These are phyloP conservation scores for Picea mariana DNA, from an alignment of 83 land plant species.

Conservation along the genomic window DNA sequence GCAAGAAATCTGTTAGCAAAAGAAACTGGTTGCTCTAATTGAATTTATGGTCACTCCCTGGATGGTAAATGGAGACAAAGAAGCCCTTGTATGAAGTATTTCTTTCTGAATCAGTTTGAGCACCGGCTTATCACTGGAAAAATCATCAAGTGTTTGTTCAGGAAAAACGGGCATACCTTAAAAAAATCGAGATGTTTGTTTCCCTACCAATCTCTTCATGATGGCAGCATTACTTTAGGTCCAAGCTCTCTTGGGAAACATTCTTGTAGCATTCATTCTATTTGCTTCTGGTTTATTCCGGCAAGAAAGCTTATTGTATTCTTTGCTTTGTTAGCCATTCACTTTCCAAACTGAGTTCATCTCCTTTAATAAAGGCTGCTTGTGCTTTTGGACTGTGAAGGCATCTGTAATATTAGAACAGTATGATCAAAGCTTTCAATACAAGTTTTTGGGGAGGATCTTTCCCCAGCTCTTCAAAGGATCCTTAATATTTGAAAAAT, in stretches of 20 bases:
- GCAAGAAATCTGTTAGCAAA: neutral
- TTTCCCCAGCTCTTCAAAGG: neutral
- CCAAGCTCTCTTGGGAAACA: neutral
- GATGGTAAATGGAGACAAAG: slow-evolving; percentile 11
- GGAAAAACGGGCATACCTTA: neutral
- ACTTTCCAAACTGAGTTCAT: slow-evolving; percentile 7
- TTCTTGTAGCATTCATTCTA: neutral
- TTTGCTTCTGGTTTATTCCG: neutral
- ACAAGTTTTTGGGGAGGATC: neutral
- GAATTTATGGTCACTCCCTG: neutral
- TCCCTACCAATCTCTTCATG: neutral
- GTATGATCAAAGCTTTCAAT: neutral
- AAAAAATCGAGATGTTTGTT: slow-evolving; percentile 2
- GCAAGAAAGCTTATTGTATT: neutral
- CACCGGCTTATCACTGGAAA: neutral
- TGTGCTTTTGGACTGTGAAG: slow-evolving; percentile 3
- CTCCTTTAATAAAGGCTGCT: neutral
- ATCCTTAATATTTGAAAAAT: neutral
- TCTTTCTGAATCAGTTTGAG: neutral
- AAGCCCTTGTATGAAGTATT: slow-evolving; percentile 1
- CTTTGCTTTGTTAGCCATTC: neutral
- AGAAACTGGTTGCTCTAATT: neutral
- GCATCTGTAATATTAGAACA: slow-evolving; percentile 6
- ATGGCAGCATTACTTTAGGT: neutral
- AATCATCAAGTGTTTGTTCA: slow-evolving; percentile 3